Evolutionary conservation across 495 filamentous ascomycete genomes (phyloP).

Genomic region (Xylaria nigripes): DNA sequence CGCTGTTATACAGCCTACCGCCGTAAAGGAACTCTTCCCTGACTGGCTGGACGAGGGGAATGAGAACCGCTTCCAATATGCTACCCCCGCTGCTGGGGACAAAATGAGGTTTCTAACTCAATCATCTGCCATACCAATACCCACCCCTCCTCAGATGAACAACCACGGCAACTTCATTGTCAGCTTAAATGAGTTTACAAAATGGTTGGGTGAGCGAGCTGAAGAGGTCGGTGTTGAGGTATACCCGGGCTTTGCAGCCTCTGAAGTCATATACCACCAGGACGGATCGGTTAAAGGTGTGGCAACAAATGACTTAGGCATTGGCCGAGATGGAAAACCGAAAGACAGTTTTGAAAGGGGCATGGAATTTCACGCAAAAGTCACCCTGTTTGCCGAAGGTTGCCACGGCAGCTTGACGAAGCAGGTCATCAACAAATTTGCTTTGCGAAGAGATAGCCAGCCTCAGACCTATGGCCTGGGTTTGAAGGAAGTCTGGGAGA

Average conservation of each 20-base stretch:
- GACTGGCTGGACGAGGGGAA: constrained; percentile 90
- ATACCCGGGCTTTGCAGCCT: constrained; percentile 91
- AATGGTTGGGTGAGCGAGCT: constrained; percentile 90
- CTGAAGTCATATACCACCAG: constrained; percentile 77
- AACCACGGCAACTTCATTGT: constrained; percentile 98
- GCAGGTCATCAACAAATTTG: constrained; percentile 90
- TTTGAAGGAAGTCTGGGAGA: constrained; percentile 95
- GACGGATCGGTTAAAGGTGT: constrained; percentile 91
- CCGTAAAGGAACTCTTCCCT: constrained; percentile 83
- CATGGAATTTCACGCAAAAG: constrained; percentile 95
- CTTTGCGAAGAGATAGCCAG: constrained; percentile 79
- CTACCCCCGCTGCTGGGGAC: constrained; percentile 73
- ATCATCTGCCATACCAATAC: constrained; percentile 65
- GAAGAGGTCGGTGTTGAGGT: constrained; percentile 98
- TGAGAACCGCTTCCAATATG: constrained; percentile 71
- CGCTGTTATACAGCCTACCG: constrained; percentile 86
- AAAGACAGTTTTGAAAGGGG: constrained; percentile 91
- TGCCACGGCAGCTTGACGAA: constrained; percentile 96
- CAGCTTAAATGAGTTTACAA: constrained; percentile 85
- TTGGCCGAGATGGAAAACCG: constrained; percentile 69
- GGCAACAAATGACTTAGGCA: constrained; percentile 89
- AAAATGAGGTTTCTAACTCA: constrained; percentile 95
- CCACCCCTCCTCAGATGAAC: constrained; percentile 92
- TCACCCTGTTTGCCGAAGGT: constrained; percentile 91
- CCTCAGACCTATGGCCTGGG: constrained; percentile 93